Evolutionary conservation across 768 basidiomycete genomes (phyloP), one percentile per base, ranked within the genome.

Genomic region (Boletus pseudopeckii): DNA sequence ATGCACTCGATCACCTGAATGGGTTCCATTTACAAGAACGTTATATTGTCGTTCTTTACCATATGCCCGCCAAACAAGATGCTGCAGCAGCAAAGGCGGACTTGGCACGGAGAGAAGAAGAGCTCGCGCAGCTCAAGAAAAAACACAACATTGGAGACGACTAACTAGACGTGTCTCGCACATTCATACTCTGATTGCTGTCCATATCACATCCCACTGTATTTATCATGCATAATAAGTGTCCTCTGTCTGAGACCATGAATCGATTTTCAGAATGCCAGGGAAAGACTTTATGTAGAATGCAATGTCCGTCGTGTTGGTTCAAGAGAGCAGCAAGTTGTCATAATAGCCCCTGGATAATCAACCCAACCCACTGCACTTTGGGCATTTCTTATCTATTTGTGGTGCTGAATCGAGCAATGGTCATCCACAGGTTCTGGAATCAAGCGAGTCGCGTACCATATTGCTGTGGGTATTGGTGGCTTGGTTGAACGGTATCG

Each of bases 11-110:
- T 67, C 94, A 97, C 71, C 72, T 98, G 66, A 98, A 98, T 63
- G 96, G 96, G 42, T 99, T 99, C 76, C 96, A 99, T 75, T 71
- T 99, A 54, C 93, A 94, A 75, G 96, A 97, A 72, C 88, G 96
- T 24, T 99, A 98, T 73, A 96, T 99, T 49, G 96, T 99, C 53
- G 96, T 98, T 9, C 76, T 98, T 28, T 98, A 96, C 66, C 95
- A 98, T 68, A 96, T 98, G 86, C 92, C 94, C 36, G 87, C 92
- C n/a, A 92, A 94, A 71, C 92, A 95, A 65, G 92, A 95, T 63
- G 92, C 92, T 2, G 92, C 92, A 1, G 88, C 92, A 7, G 88
- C 89, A 14, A 97, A 97, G 67, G 90, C 92, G 20, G 96, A 98
- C 61, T 74, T 98, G 48, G 90, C 92, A 14, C 83, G 84, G 62